Base-by-base conservation (phyloP, 352 stramenopile genomes). In the Globisporangium paddicum region DNA sequence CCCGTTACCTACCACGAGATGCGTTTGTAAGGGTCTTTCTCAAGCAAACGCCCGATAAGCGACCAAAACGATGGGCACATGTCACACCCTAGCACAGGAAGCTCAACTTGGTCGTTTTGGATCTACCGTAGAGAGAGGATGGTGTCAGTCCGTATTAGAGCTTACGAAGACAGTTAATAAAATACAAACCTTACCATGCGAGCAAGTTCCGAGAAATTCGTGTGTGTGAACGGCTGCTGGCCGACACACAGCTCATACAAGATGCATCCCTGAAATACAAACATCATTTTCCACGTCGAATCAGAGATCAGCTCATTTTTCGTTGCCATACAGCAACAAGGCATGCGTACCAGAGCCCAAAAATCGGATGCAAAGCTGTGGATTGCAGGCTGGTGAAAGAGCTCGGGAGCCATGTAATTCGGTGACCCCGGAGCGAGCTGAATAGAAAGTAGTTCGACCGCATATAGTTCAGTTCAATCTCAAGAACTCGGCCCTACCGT, bases 341-440 rank as follows among this genome's bases (percentile, higher is more conserved):
- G 34, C 25, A 1, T 38, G 42, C 55, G 18, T 56, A 95, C 85
- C 69, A 95, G 53, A 19, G 86, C 83, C 86, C 86, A 95, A 62
- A 95, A 93, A 46, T 94, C 92, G 11, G 87, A 96, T 23, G 86
- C 89, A 63, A 96, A 97, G 55, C 83, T 96, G 66, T 96, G 86
- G 4, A 96, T 68, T 28, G 77, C 77, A 18, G 82, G 71, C 19
- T 90, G 72, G 7, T 90, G 76, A 60, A 97, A 97, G 28, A 98
- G 71, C 56, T 98, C 92, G 0, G 92, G 90, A 1, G 92, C 89
- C 90, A 97, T 97, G 66, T 97, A 98, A 57, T 89, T 87, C 0
- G 89, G 88, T 4, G 85, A 94, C 6, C 89, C 90, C 34, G 78
- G 71, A 14, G 68, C 71, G 52, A 91, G 68, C 73, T 89, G 41